Percentiles rank a stretch among this genome's conserved stretches.
Evolutionary conservation across 2,329 filamentous ascomycete genomes (phyloP).

Genomic region (Phyllosticta paracitricarpa): DNA sequence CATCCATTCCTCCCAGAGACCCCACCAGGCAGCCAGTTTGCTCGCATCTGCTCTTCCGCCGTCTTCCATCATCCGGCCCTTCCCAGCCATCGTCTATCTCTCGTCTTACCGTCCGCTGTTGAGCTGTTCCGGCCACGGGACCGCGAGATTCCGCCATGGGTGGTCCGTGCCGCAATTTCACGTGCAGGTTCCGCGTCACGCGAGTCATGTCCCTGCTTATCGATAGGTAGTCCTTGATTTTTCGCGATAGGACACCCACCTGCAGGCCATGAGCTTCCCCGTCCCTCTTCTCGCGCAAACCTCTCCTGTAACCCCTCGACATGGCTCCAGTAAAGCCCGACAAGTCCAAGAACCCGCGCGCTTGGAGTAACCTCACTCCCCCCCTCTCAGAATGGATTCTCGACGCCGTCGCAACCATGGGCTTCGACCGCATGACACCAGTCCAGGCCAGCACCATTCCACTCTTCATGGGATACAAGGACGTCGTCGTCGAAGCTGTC

Average conservation of each 20-base stretch:
- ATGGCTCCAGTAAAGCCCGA: conserved; percentile 29
- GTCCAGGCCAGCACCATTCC: conserved; percentile 91
- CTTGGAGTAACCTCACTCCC: conserved; percentile 62
- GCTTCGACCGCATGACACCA: conserved; percentile 79
- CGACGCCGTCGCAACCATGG: conserved; percentile 74
- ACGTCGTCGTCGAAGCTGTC: conserved; percentile 87
- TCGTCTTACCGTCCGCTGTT: not conserved
- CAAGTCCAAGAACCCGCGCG: conserved; percentile 20
- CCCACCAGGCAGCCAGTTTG: not conserved
- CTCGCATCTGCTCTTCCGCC: not conserved
- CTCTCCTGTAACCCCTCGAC: not conserved
- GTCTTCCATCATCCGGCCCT: not conserved
- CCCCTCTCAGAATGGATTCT: conserved; percentile 73
- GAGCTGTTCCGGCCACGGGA: not conserved
- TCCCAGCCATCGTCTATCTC: not conserved
- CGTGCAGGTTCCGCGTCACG: not conserved
- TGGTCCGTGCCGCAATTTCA: not conserved
- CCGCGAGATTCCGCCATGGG: not conserved
- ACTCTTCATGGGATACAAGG: conserved; percentile 79
- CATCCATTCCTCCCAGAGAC: not conserved
- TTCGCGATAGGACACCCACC: not conserved
- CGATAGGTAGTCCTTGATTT: conserved; percentile 1
- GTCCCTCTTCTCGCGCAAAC: not conserved
- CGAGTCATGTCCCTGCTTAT: not conserved
- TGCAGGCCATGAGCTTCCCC: too few relatives aligned